Conservation (phyloP, 441 rosid species). For the Jatropha podagrica region DNA sequence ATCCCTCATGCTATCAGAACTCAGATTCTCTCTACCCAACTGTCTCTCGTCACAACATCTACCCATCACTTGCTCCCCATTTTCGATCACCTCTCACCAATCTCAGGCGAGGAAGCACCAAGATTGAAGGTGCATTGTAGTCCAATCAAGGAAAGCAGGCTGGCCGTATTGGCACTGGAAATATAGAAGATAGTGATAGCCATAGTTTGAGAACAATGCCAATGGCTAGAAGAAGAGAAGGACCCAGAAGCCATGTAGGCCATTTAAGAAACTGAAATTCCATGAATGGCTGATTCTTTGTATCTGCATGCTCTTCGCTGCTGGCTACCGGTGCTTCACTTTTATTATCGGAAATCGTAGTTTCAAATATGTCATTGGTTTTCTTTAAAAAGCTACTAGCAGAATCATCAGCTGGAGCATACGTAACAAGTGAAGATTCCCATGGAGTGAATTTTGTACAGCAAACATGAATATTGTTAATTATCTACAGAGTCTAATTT, state of each 20-base stretch:
- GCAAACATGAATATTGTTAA: slow-evolving; percentile 28
- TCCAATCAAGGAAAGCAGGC: slow-evolving; percentile 85
- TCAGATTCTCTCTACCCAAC: no score
- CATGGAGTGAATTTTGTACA: slow-evolving; percentile 59
- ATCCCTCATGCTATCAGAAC: no score
- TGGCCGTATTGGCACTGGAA: slow-evolving; percentile 72
- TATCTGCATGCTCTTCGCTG: slow-evolving; percentile 28
- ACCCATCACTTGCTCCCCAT: no score
- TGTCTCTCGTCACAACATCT: no score
- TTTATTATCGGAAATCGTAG: slow-evolving; percentile 34
- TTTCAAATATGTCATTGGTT: slow-evolving; percentile 54
- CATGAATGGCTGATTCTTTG: slow-evolving; percentile 22
- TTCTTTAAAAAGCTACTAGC: slow-evolving; percentile 43
- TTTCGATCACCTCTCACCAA: no score
- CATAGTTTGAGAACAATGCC: slow-evolving; percentile 92
- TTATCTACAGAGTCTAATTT: no score
- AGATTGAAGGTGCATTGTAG: slow-evolving; percentile 83
- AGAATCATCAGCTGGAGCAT: slow-evolving; percentile 47
- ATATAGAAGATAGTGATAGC: slow-evolving; percentile 83
- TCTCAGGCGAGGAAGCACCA: slow-evolving; percentile 43
- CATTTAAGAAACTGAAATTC: slow-evolving; percentile 67
- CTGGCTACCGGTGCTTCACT: slow-evolving; percentile 35
- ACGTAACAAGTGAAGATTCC: slow-evolving; percentile 60
- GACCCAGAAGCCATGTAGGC: slow-evolving; percentile 91
- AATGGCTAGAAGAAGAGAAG: slow-evolving; percentile 68